Evolutionary conservation across 139 green algal species (phyloP), one percentile per base, ranked within the genome.

Genomic region (Chlamydomonas schloesseri): DNA sequence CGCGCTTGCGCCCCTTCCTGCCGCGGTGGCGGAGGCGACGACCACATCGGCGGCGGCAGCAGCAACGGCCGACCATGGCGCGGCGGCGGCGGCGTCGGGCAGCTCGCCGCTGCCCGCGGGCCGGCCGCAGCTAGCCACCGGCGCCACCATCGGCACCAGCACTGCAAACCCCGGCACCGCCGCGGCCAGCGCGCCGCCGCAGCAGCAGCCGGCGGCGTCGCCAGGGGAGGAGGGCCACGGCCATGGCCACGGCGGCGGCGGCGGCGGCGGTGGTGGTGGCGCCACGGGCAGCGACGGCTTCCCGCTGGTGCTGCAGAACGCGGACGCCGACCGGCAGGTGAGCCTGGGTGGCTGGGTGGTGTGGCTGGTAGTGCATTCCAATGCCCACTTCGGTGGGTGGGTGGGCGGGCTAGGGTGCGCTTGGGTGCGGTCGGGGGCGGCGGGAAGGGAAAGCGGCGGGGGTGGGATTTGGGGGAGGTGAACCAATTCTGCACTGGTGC

Each of bases 291-390:
- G 36, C 9, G 42, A 36, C 34, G 71, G 50, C 15, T 55, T 50
- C 15, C 64, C 71, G 28, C 55, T 73, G 18, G 3, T 81, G 36
- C 69, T 86, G 47, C 76, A 81, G 57, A 70, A 73, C 37, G 33
- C 57, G 3, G 84, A 89, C 37, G 55, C 75, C 14, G 84, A 89
- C 62, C 65, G 84, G 9, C 42, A 75, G 42, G 42, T 50, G 42
- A 13, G 42, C n/a, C n/a, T n/a, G 42, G 42, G 42, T 50, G 42
- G n/a, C n/a, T n/a, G n/a, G n/a, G n/a, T n/a, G n/a, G n/a, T n/a
- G n/a, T n/a, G n/a, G n/a, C n/a, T n/a, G n/a, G n/a, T n/a, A n/a
- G n/a, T n/a, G n/a, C n/a, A n/a, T n/a, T n/a, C n/a, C n/a, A n/a
- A n/a, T n/a, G n/a, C n/a, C n/a, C n/a, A n/a, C n/a, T n/a, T n/a